Evolutionary conservation across 2,329 filamentous ascomycete genomes (phyloP).

Genomic region (Chrysoporthe puriensis): DNA sequence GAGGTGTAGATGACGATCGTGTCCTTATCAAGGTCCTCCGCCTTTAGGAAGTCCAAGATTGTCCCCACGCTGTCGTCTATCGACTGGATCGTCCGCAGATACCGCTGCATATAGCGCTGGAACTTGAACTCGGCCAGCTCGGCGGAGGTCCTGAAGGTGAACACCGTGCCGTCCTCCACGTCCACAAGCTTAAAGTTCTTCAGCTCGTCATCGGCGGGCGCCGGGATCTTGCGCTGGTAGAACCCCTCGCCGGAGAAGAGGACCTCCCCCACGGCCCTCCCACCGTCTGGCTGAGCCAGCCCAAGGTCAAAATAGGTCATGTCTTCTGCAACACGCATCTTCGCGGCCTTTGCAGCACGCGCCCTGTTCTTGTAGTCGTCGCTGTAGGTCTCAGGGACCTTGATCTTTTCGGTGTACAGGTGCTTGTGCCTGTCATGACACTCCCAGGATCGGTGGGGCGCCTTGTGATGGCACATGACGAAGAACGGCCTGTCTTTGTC

Average conservation of each 20-base stretch:
- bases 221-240: constrained; percentile 45
- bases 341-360: constrained; percentile 51
- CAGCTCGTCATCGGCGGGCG: constrained; percentile 32
- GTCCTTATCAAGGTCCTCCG: constrained; percentile 45
- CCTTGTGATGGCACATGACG: constrained; percentile 61
- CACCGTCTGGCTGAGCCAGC: constrained; percentile 55
- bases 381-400: constrained; percentile 53
- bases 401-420: constrained; percentile 51
- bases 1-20: constrained; percentile 58
- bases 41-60: constrained; percentile 51
- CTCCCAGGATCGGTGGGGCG: constrained; percentile 57
- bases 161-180: constrained; percentile 50
- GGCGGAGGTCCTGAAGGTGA: constrained; percentile 45
- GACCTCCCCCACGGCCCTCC: constrained; percentile 37
- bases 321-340: constrained; percentile 56
- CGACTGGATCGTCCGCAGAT: constrained; percentile 54
- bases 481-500: constrained; percentile 51
- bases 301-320: constrained; percentile 56
- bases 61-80: constrained; percentile 57
- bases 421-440: constrained; percentile 51
- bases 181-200: constrained; percentile 44
- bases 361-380: constrained; percentile 60
- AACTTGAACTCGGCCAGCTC: constrained; percentile 58
- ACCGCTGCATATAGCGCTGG: constrained; percentile 60
- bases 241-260: constrained; percentile 29